phyloP scores from a whole-genome alignment of 2,329 filamentous ascomycete species.

The Dryadomyces quercivorus region DNA sequence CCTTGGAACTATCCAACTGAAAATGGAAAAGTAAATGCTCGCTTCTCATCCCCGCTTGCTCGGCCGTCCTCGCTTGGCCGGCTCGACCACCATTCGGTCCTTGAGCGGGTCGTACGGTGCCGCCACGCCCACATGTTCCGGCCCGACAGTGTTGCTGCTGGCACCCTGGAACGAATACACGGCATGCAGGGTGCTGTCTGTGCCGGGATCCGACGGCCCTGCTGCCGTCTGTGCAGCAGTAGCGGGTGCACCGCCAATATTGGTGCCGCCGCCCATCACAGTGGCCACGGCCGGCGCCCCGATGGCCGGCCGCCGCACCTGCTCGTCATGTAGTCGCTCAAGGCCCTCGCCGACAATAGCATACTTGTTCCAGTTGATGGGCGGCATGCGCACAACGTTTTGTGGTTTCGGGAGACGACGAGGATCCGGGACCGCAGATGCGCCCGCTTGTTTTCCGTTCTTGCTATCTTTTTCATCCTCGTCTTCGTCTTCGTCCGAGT shows the following conservation, averaged over 20 bases:
- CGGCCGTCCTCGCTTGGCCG: background rate
- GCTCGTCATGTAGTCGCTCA: constrained; percentile 74
- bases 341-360: constrained; percentile 76
- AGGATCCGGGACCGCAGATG: constrained; percentile 2
- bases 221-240: constrained; percentile 8
- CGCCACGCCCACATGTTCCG: constrained; percentile 37
- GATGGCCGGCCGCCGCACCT: constrained; percentile 50
- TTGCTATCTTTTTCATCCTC: constrained; percentile 19
- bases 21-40: no score
- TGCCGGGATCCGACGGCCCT: constrained; percentile 6
- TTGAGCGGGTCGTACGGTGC: constrained; percentile 42
- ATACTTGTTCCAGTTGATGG: constrained; percentile 92
- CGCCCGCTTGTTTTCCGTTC: background rate
- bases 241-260: background rate
- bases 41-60: background rate
- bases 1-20: background rate
- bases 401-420: constrained; percentile 61
- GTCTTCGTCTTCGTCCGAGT: constrained; percentile 17
- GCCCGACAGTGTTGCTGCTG: constrained; percentile 12
- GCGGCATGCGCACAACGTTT: constrained; percentile 72
- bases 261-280: background rate
- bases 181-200: constrained; percentile 27
- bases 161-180: constrained; percentile 37
- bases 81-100: constrained; percentile 28
- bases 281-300: constrained; percentile 33